Conservation (phyloP, 2,329 filamentous ascomycete species). For the Malbranchea zuffiana region DNA sequence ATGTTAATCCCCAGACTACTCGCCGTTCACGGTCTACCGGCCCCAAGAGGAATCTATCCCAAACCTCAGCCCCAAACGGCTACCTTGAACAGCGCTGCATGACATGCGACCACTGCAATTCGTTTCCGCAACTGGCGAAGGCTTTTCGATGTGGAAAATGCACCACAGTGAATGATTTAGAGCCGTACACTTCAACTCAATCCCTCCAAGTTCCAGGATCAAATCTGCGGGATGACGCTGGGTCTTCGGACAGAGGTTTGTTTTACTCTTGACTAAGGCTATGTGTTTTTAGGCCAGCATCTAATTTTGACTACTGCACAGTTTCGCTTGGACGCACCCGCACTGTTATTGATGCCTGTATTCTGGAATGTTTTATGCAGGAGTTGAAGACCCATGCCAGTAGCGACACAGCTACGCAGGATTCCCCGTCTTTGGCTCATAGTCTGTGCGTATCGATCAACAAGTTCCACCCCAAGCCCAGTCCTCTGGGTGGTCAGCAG, state of each 20-base stretch:
- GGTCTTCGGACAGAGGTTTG: not conserved
- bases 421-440: not conserved
- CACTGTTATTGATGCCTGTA: conserved; percentile 10
- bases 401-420: not conserved
- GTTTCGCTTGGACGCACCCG: conserved; percentile 12
- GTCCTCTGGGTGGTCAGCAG: not conserved
- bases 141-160: conserved; percentile 77
- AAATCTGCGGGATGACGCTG: not conserved
- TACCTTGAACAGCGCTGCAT: conserved; percentile 65
- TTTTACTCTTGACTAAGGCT: not conserved
- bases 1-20: conserved; percentile 22
- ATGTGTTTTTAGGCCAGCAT: not conserved
- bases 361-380: conserved; percentile 2
- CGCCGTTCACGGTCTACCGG: conserved; percentile 21
- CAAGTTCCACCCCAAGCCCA: not conserved
- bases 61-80: conserved; percentile 41
- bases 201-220: conserved; percentile 4
- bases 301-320: conserved; percentile 1
- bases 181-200: conserved; percentile 30
- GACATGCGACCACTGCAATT: conserved; percentile 70
- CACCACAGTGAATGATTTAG: conserved; percentile 71
- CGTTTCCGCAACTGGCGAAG: conserved; percentile 63
- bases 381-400: not conserved
- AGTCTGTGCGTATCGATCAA: not conserved
- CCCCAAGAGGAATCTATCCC: too few species aligned